Conservation (phyloP, 108 stramenopile genomes). For the Cyclotella choctawhatcheeana region DNA sequence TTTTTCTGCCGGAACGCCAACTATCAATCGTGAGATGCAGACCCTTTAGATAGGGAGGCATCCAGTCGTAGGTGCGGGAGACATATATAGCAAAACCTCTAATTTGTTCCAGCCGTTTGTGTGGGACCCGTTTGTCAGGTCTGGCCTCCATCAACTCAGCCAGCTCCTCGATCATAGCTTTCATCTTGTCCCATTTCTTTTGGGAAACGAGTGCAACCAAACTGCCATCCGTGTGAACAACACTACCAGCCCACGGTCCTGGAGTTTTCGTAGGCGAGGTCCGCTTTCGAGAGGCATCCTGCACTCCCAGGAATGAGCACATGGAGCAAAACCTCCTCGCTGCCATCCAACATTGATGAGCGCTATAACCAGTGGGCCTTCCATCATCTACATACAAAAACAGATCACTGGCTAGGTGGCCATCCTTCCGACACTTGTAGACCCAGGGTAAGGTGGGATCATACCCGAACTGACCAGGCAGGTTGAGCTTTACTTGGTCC, state of each 20-base stretch:
- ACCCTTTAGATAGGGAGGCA: constrained; percentile 55
- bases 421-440: constrained; percentile 29
- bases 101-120: constrained; percentile 4
- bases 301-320: constrained; percentile 35
- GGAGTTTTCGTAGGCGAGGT: constrained; percentile 23
- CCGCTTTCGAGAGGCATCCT: constrained; percentile 56
- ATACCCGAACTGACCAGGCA: constrained; percentile 37
- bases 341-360: background rate
- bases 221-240: constrained; percentile 16
- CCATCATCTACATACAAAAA: constrained; percentile 47
- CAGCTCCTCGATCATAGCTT: constrained; percentile 2
- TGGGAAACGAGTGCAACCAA: constrained; percentile 20
- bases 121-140: background rate
- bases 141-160: background rate
- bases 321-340: background rate
- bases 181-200: constrained; percentile 40
- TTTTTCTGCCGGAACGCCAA: constrained; percentile 39
- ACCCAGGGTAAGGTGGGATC: constrained; percentile 50
- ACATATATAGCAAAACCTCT: constrained; percentile 54
- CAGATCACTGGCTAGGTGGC: constrained; percentile 32
- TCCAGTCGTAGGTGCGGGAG: too few relatives aligned
- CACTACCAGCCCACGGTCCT: constrained; percentile 54
- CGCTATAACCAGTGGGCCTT: constrained; percentile 1
- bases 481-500: constrained; percentile 37
- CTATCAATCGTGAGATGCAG: constrained; percentile 49